Conservation (phyloP, 2,329 filamentous ascomycete species). For the Scedosporium apiospermum region DNA sequence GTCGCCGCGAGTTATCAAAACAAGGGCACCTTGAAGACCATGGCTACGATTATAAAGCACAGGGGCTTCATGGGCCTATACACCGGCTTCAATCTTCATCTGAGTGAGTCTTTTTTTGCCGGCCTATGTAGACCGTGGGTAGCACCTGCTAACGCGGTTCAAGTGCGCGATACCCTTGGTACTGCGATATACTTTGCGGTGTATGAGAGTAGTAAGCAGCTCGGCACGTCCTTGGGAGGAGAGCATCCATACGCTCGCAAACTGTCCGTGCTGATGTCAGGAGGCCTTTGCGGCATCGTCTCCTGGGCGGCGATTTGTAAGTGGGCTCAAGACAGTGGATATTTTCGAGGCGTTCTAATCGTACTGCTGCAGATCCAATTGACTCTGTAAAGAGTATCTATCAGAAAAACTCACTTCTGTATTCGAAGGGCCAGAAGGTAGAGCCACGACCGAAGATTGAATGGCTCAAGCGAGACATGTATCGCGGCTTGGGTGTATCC, state of each 20-base stretch:
- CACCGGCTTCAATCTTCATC: constrained; percentile 69
- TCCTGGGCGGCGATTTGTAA: constrained; percentile 71
- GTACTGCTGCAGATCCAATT: constrained; percentile 45
- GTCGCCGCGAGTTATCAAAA: constrained; percentile 64
- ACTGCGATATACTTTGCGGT: constrained; percentile 84
- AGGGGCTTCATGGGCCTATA: constrained; percentile 67
- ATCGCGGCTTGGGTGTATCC: constrained; percentile 72
- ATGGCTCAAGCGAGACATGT: constrained; percentile 71
- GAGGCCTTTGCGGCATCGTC: constrained; percentile 72
- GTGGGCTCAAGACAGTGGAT: constrained; percentile 19
- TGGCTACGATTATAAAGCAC: constrained; percentile 67
- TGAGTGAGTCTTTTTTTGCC: constrained; percentile 47
- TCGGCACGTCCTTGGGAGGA: constrained; percentile 64
- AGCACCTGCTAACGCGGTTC: constrained; percentile 7
- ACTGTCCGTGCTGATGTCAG: constrained; percentile 67
- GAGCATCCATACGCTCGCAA: constrained; percentile 68
- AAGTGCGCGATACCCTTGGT: constrained; percentile 73
- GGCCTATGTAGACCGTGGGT: not conserved
- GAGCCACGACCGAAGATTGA: constrained; percentile 62
- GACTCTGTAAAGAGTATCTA: constrained; percentile 82
- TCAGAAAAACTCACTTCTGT: constrained; percentile 69
- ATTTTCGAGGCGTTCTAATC: constrained; percentile 6
- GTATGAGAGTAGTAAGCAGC: constrained; percentile 78
- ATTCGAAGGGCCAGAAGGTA: constrained; percentile 53
- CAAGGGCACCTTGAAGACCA: constrained; percentile 67